A percentile compares a stretch with the other conserved stretches of the same genome.
These are phyloP conservation scores for Maudiozyma humilis DNA, from an alignment of 1,139 yeast genomes.

Conservation along the genomic window DNA sequence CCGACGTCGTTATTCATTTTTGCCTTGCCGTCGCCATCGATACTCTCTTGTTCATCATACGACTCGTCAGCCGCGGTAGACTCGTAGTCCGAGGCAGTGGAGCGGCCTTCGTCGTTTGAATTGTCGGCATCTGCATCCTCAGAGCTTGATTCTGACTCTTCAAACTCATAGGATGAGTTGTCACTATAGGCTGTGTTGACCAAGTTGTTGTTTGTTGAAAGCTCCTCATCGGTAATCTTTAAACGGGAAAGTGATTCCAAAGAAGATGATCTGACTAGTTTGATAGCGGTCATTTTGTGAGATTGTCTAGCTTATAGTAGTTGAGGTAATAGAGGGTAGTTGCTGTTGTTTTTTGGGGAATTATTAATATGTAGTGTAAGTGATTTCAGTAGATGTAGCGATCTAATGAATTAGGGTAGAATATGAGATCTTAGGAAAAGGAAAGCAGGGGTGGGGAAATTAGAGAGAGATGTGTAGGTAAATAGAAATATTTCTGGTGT, in stretches of 20 bases:
- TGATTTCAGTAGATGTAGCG: too few relatives aligned
- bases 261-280: conserved; percentile 4
- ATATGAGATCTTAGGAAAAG: too few relatives aligned
- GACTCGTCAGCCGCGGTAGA: background rate
- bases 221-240: conserved; percentile 3
- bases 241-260: background rate
- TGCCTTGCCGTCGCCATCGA: background rate
- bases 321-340: too few relatives aligned
- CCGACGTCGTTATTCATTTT: background rate
- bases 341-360: too few relatives aligned
- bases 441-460: too few relatives aligned
- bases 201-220: conserved; percentile 18
- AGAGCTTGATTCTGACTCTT: conserved; percentile 11
- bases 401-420: too few relatives aligned
- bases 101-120: conserved; percentile 10
- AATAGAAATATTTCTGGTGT: too few relatives aligned
- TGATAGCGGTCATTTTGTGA: conserved; percentile 1
- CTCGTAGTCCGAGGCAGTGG: background rate
- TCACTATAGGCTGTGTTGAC: conserved; percentile 16
- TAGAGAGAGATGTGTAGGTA: too few relatives aligned
- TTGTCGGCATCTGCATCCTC: conserved; percentile 11
- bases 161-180: conserved; percentile 18
- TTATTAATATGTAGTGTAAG: too few relatives aligned
- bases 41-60: background rate
- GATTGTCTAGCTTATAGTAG: too few relatives aligned